Evolutionary conservation across 2,329 filamentous ascomycete genomes (phyloP).

Genomic region (Claviceps purpurea): DNA sequence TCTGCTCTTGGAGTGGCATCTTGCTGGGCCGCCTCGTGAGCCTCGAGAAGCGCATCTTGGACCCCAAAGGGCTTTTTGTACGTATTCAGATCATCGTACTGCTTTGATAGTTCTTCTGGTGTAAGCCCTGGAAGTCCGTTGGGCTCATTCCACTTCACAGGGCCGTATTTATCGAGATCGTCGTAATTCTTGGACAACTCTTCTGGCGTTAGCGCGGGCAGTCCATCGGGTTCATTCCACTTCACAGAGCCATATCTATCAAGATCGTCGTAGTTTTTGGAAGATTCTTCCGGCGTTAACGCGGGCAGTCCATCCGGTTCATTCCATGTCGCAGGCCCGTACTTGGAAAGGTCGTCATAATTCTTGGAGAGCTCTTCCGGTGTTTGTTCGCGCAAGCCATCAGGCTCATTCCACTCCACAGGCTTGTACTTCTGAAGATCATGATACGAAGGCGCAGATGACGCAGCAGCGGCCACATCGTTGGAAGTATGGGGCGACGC

Average conservation of each 20-base stretch:
- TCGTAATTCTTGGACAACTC: slow-evolving; percentile 22
- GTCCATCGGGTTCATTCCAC: slow-evolving; percentile 18
- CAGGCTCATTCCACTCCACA: slow-evolving; percentile 23
- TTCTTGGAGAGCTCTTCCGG: slow-evolving; percentile 22
- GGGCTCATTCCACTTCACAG: slow-evolving; percentile 18
- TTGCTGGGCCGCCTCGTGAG: slow-evolving; percentile 7
- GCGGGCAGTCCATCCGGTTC: slow-evolving; percentile 21
- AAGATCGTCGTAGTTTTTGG: slow-evolving; percentile 26
- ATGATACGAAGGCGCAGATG: slow-evolving; percentile 13
- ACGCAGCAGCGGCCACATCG: slow-evolving; percentile 17
- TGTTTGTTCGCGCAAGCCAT: slow-evolving; percentile 23
- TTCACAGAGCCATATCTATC: slow-evolving; percentile 18
- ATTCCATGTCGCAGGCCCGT: slow-evolving; percentile 23
- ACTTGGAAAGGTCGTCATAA: slow-evolving; percentile 26
- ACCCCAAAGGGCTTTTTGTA: slow-evolving; percentile 13
- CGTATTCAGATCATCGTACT: slow-evolving; percentile 22
- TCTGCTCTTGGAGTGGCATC: slow-evolving; percentile 6
- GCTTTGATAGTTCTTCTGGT: slow-evolving; percentile 17
- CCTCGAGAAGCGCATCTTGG: slow-evolving; percentile 6
- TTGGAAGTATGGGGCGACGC: slow-evolving; percentile 15
- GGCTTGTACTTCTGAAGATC: slow-evolving; percentile 29
- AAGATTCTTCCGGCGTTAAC: slow-evolving; percentile 22
- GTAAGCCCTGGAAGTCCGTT: slow-evolving; percentile 13
- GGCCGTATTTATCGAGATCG: slow-evolving; percentile 22
- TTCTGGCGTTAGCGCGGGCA: slow-evolving; percentile 13